Evolutionary conservation across 148 eudicot genomes (phyloP), one percentile per base, ranked within the genome.

Genomic region (Chenopodium formosanum): DNA sequence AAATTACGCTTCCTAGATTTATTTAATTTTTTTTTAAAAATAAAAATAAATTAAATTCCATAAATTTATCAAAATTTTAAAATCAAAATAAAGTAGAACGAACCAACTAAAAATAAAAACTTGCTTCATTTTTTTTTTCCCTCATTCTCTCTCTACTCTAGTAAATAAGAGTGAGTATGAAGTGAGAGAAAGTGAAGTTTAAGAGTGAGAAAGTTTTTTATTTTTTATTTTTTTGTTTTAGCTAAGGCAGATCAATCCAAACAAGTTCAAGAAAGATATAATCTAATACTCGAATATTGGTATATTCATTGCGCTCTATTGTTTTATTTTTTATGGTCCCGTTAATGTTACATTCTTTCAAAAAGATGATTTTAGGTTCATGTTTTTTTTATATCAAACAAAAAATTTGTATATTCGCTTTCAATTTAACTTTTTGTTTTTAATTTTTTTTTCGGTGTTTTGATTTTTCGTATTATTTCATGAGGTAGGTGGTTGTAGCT

Each of bases 51-150:
- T 10, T 32, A 40, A 40, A 40, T 40, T 6, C 0, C 34, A 32
- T 32, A 32, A 32, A 40, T 40, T 40, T 40, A 40, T 40, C 44
- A 40, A 37, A 37, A 37, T 37, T 37, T 37, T 9, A 32, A 73
- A 74, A 56, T 46, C 27, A 46, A 19, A 32, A 34, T 60, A 64
- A 29, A n/a, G 4, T 4, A 9, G 63, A 44, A 72, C 31, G 29
- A 46, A 34, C 82, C 76, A 53, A 68, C 79, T 44, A 72, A 70
- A 83, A 79, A 67, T 82, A 83, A 56, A n/a, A 20, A 71, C 75
- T 32, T 29, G 5, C 5, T 14, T 52, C 56, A 48, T 25, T 34
- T 34, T 34, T 31, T 22, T 23, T 8, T 3, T 48, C 10, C 9
- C 47, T 73, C 40, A 23, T 58, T 74, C 17, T 73, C 52, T 74